phyloP scores from a whole-genome alignment of 305 asterid genomes.

The Fraxinus paxiana region DNA sequence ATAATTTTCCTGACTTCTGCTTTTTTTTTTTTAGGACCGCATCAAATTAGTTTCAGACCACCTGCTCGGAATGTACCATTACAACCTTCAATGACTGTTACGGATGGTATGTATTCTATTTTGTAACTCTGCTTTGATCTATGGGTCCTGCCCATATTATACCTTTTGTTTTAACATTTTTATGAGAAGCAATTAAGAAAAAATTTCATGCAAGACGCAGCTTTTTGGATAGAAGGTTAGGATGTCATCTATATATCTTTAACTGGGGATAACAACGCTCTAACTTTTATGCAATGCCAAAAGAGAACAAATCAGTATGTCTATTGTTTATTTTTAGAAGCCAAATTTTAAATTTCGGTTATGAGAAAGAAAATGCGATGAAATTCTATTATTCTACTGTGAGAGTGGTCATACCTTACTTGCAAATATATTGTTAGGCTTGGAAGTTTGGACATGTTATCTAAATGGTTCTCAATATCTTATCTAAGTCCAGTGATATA shows the following conservation, averaged over 20 bases:
- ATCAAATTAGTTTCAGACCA: conserved; percentile 86
- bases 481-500: background rate
- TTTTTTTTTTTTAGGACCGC: conserved; percentile 58
- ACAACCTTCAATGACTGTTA: conserved; percentile 87
- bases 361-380: background rate
- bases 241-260: background rate
- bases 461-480: background rate
- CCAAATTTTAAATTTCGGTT: background rate
- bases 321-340: background rate
- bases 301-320: background rate
- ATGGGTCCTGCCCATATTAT: background rate
- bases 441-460: background rate
- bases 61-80: conserved; percentile 65
- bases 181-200: background rate
- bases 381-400: background rate
- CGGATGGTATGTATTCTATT: conserved; percentile 56
- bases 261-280: background rate
- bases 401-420: background rate
- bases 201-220: background rate
- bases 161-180: background rate
- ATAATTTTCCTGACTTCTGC: conserved; percentile 12
- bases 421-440: background rate
- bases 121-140: background rate
- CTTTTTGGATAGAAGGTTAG: background rate
- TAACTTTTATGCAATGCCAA: background rate